phyloP scores from a whole-genome alignment of 192 early-diverging fungal genomes.

The Dispira simplex region DNA sequence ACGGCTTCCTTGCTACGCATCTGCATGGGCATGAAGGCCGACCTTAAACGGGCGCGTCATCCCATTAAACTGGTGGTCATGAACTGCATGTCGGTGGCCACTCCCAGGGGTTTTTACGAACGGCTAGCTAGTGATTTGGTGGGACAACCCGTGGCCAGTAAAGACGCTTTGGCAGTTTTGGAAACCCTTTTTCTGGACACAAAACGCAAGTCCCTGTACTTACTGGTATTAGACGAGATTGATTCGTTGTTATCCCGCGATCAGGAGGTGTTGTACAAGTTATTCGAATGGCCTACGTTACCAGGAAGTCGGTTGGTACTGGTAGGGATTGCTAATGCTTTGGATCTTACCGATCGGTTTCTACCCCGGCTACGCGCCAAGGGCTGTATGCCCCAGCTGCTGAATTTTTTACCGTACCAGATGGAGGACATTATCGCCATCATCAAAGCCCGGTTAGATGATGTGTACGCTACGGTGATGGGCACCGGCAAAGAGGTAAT shows the following conservation, averaged over 20 bases:
- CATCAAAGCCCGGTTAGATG: constrained; percentile 63
- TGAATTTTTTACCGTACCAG: constrained; percentile 77
- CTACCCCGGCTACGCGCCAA: constrained; percentile 73
- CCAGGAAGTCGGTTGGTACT: constrained; percentile 50
- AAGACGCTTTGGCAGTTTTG: constrained; percentile 28
- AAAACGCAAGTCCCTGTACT: constrained; percentile 25
- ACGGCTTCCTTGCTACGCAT: constrained; percentile 66
- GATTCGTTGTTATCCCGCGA: constrained; percentile 69
- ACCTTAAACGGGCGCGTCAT: constrained; percentile 17
- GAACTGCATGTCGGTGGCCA: constrained; percentile 77
- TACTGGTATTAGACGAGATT: constrained; percentile 86
- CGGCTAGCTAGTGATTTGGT: constrained; percentile 41
- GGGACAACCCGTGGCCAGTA: constrained; percentile 21
- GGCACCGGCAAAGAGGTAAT: too few relatives aligned
- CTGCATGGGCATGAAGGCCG: constrained; percentile 21
- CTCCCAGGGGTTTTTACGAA: constrained; percentile 48
- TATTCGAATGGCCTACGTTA: constrained; percentile 57
- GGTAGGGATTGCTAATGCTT: constrained; percentile 88
- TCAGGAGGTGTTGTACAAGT: constrained; percentile 71
- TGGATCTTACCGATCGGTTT: constrained; percentile 79
- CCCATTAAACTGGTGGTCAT: constrained; percentile 47
- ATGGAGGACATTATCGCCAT: constrained; percentile 75
- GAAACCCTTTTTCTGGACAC: constrained; percentile 30
- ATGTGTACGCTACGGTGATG: constrained; percentile 24
- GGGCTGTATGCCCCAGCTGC: constrained; percentile 60